A percentile compares a stretch with the other conserved stretches of the same genome.
Evolutionary conservation across 2,329 filamentous ascomycete genomes (phyloP).

Genomic region (Cordyceps militaris): DNA sequence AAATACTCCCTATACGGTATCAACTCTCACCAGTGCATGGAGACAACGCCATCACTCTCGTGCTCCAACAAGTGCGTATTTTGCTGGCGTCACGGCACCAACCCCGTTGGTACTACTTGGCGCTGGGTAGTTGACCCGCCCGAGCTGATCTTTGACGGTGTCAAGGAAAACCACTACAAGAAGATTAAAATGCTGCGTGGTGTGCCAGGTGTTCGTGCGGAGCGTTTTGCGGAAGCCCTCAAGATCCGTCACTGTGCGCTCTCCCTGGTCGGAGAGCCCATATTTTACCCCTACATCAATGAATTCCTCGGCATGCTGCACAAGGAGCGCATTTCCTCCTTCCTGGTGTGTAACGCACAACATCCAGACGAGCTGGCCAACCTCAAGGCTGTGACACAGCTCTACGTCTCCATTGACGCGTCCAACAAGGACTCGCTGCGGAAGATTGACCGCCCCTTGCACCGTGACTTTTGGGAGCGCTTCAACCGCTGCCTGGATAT

Average conservation of each 20-base stretch:
- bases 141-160: slow-evolving; percentile 80
- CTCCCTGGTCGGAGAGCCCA: slow-evolving; percentile 91
- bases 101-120: slow-evolving; percentile 94
- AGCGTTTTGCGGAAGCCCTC: slow-evolving; percentile 90
- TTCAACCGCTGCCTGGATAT: slow-evolving; percentile 90
- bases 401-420: slow-evolving; percentile 95
- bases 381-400: slow-evolving; percentile 80
- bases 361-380: slow-evolving; percentile 84
- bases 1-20: slow-evolving; percentile 98
- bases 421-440: slow-evolving; percentile 82
- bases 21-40: slow-evolving; percentile 94
- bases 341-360: slow-evolving; percentile 95
- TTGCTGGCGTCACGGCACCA: slow-evolving; percentile 97
- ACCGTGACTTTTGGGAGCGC: slow-evolving; percentile 96
- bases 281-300: slow-evolving; percentile 97
- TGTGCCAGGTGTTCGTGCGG: slow-evolving; percentile 83
- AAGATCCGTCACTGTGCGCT: slow-evolving; percentile 88
- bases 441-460: slow-evolving; percentile 83
- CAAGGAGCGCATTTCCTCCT: slow-evolving; percentile 79
- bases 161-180: slow-evolving; percentile 87
- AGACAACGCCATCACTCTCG: slow-evolving; percentile 88
- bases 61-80: slow-evolving; percentile 99
- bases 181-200: slow-evolving; percentile 98
- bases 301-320: slow-evolving; percentile 81
- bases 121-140: slow-evolving; percentile 92